A percentile compares a stretch with the other conserved stretches of the same genome.
phyloP scores from a whole-genome alignment of 2,329 filamentous ascomycete species.

The Alternaria sp. region DNA sequence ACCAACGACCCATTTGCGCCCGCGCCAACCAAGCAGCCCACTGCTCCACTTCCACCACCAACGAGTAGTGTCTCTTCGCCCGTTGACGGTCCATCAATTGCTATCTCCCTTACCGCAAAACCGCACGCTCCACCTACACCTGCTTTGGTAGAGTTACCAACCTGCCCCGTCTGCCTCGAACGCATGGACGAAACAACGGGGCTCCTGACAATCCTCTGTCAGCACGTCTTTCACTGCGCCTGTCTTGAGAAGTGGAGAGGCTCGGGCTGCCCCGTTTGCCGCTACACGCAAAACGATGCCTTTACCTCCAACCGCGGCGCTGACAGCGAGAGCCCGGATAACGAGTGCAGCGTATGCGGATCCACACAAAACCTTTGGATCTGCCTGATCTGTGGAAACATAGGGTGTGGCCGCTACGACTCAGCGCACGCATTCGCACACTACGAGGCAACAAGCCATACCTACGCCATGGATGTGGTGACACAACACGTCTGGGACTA shows the following conservation, averaged over 20 bases:
- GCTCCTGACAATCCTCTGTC: constrained; percentile 92
- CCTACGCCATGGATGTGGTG: constrained; percentile 89
- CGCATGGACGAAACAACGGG: constrained; percentile 98
- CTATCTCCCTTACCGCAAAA: constrained; percentile 64
- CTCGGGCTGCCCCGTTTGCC: constrained; percentile 90
- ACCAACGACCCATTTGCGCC: constrained; percentile 71
- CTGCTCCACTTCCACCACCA: constrained; percentile 47
- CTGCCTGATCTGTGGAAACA: constrained; percentile 89
- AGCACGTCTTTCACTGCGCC: constrained; percentile 96
- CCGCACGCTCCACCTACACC: constrained; percentile 79
- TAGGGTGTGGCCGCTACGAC: constrained; percentile 95
- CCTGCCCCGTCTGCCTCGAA: constrained; percentile 94
- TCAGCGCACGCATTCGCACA: constrained; percentile 91
- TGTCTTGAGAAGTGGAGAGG: constrained; percentile 97
- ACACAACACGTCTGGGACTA: constrained; percentile 99
- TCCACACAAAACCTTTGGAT: constrained; percentile 88
- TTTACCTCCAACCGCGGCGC: constrained; percentile 40
- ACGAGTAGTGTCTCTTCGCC: constrained; percentile 45
- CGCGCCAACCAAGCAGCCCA: constrained; percentile 54
- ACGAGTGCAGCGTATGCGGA: constrained; percentile 83
- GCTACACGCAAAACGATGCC: constrained; percentile 77
- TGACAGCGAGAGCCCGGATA: constrained; percentile 61
- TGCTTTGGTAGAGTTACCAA: constrained; percentile 87
- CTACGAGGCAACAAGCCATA: constrained; percentile 88
- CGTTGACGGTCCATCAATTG: constrained; percentile 44